A percentile compares a stretch with the other conserved stretches of the same genome.
phyloP scores from a whole-genome alignment of 306 rosid genomes.

The Medicago arabica region DNA sequence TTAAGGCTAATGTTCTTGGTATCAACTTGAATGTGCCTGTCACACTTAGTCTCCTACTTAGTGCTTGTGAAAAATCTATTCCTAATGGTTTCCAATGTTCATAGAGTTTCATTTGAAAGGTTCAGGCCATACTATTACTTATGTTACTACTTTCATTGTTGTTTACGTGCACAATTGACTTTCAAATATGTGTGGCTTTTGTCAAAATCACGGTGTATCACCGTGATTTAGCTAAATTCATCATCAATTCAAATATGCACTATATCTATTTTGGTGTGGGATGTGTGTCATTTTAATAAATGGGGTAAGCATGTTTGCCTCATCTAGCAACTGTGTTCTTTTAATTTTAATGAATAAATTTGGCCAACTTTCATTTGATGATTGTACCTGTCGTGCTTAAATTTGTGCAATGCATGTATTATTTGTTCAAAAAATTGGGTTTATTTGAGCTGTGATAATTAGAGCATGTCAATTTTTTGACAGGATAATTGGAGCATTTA shows the following conservation, averaged over 20 bases:
- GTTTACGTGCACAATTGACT: neutral
- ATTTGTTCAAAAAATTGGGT: neutral
- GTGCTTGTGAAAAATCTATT: conserved; percentile 71
- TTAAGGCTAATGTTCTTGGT: conserved; percentile 80
- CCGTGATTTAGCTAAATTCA: neutral
- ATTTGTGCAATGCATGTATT: neutral
- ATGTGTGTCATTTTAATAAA: conserved; percentile 35
- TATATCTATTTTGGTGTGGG: neutral
- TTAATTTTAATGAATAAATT: neutral
- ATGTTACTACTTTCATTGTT: neutral
- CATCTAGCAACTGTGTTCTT: neutral
- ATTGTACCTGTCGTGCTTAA: neutral
- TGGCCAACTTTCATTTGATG: neutral
- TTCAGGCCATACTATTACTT: neutral
- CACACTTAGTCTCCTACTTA: conserved; percentile 58
- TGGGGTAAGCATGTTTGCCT: conserved; percentile 34
- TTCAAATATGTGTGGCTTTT: no score
- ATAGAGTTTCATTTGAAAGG: conserved; percentile 22
- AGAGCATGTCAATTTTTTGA: no score
- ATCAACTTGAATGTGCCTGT: conserved; percentile 70
- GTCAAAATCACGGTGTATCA: neutral
- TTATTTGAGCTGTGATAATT: neutral
- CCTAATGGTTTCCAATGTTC: conserved; percentile 76
- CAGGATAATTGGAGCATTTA: no score
- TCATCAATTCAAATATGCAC: neutral